Percentiles rank a stretch among this genome's conserved stretches.
Evolutionary conservation across 306 rosid species (phyloP).

Genomic region (Rubus idaeus): DNA sequence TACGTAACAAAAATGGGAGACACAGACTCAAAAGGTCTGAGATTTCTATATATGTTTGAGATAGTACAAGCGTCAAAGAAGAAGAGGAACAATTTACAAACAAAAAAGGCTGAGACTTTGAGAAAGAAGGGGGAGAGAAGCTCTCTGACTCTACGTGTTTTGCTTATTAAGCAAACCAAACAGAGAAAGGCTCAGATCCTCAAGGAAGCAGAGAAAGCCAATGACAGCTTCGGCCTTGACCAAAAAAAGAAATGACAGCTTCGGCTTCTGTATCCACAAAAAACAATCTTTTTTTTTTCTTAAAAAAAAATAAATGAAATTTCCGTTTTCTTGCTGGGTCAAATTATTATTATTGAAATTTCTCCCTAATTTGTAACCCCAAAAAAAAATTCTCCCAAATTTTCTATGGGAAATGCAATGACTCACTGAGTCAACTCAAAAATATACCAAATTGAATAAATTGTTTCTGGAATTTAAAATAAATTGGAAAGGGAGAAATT

Average conservation of each 20-base stretch:
- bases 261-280: slow-evolving; percentile 66
- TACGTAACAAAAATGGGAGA: slow-evolving; percentile 28
- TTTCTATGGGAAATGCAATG: neutral
- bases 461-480: neutral
- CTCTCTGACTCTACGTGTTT: slow-evolving; percentile 19
- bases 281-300: neutral
- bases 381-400: too few species aligned
- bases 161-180: slow-evolving; percentile 35
- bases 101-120: neutral
- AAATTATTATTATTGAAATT: neutral
- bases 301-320: neutral
- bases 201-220: slow-evolving; percentile 35
- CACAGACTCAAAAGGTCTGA: neutral
- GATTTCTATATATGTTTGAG: neutral
- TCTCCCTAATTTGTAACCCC: too few species aligned
- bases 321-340: neutral
- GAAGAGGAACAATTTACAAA: slow-evolving; percentile 19
- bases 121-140: slow-evolving; percentile 12
- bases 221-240: slow-evolving; percentile 45
- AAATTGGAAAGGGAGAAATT: neutral
- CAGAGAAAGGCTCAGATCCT: slow-evolving; percentile 33
- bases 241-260: too few species aligned
- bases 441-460: neutral
- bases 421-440: neutral
- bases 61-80: slow-evolving; percentile 27